A percentile compares a stretch with the other conserved stretches of the same genome.
Evolutionary conservation across 1,139 yeast species (phyloP).

Genomic region (Suhomyces anneliseae): DNA sequence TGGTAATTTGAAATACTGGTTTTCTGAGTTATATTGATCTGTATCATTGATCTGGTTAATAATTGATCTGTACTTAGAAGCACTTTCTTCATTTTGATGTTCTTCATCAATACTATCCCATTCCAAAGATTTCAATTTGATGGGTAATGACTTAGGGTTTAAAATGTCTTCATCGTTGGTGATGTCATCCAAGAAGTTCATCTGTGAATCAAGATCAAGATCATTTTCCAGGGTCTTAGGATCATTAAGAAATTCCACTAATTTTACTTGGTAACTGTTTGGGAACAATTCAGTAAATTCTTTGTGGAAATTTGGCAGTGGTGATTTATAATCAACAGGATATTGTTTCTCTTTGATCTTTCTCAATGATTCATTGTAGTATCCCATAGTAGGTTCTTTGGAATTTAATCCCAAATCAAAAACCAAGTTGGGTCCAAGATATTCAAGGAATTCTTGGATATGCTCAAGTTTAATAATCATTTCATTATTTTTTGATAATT

Average conservation of each 20-base stretch:
- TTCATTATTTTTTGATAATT: conserved; percentile 29
- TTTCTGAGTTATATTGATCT: conserved; percentile 13
- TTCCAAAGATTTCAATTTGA: conserved; percentile 29
- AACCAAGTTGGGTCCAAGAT: conserved; percentile 36
- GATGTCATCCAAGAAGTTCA: conserved; percentile 42
- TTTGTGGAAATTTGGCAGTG: conserved; percentile 1
- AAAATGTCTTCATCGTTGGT: conserved; percentile 30
- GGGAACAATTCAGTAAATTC: conserved; percentile 33
- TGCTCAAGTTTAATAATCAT: conserved; percentile 28
- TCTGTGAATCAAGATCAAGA: conserved; percentile 31
- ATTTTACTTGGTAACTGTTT: conserved; percentile 30
- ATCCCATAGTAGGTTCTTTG: conserved; percentile 14
- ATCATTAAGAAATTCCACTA: conserved; percentile 36
- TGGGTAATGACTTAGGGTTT: conserved; percentile 30
- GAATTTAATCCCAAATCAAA: conserved; percentile 38
- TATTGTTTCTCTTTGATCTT: neutral
- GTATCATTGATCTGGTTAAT: conserved; percentile 15
- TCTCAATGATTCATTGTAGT: conserved; percentile 5
- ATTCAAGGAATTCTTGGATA: conserved; percentile 35
- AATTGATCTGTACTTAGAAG: conserved; percentile 24
- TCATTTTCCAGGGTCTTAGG: conserved; percentile 16
- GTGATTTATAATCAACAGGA: conserved; percentile 9
- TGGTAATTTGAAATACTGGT: conserved; percentile 25
- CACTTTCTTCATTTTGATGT: conserved; percentile 20
- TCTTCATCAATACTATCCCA: conserved; percentile 37